phyloP scores from a whole-genome alignment of 2,329 filamentous ascomycete species.

The Xylaria sp. region DNA sequence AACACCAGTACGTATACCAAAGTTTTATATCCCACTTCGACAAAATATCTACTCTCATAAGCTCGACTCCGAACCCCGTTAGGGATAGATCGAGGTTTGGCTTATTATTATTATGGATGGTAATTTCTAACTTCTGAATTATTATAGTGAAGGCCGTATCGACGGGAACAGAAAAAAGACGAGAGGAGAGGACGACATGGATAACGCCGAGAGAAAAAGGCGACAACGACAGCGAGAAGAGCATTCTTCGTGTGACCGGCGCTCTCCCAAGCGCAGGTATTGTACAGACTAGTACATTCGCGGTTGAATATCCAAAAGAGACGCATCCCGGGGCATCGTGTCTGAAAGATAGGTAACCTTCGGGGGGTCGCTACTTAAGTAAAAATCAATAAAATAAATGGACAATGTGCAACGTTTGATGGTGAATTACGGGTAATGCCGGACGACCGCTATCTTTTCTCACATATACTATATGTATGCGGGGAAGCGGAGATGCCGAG shows the following conservation, averaged over 20 bases:
- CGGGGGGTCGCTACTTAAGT: neutral
- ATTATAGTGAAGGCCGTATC: slow-evolving; percentile 23
- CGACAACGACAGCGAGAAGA: slow-evolving; percentile 30
- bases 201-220: slow-evolving; percentile 15
- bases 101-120: neutral
- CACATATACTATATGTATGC: too few relatives aligned
- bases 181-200: slow-evolving; percentile 26
- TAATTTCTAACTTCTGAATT: neutral
- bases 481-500: slow-evolving; percentile 11
- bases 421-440: too few relatives aligned
- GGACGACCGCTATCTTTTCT: neutral
- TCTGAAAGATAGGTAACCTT: neutral
- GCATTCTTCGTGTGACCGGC: slow-evolving; percentile 14
- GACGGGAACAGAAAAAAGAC: slow-evolving; percentile 17
- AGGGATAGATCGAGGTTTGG: neutral
- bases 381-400: neutral
- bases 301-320: slow-evolving; percentile 32
- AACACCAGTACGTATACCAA: slow-evolving; percentile 6
- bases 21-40: neutral
- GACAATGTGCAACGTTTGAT: too few relatives aligned
- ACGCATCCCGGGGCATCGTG: neutral
- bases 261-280: slow-evolving; percentile 12
- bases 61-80: neutral
- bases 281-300: slow-evolving; percentile 31
- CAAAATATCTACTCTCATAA: neutral